Evolutionary conservation across 148 eudicot species (phyloP).

Genomic region (Amaranthus cruentus): DNA sequence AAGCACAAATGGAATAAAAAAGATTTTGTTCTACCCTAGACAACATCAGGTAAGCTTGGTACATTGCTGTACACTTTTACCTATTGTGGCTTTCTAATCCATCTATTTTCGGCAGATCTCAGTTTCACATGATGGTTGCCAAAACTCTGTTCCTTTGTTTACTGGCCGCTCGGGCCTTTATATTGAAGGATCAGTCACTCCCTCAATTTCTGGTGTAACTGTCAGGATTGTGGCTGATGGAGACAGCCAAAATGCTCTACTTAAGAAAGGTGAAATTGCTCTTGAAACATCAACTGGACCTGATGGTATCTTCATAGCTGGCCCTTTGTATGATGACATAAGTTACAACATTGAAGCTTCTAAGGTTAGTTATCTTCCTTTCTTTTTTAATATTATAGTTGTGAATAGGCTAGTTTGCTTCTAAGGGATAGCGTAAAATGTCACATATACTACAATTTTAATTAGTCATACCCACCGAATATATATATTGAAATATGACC

Average conservation of each 20-base stretch:
- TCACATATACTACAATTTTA: no score
- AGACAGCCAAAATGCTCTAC: conserved; percentile 55
- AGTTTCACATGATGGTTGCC: conserved; percentile 71
- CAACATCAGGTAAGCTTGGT: conserved; percentile 56
- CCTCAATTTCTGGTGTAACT: conserved; percentile 75
- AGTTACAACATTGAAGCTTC: conserved; percentile 76
- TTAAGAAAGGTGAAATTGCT: conserved; percentile 68
- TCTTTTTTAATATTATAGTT: background rate
- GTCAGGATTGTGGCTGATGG: conserved; percentile 65
- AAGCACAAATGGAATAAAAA: conserved; percentile 46
- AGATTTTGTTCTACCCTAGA: conserved; percentile 80
- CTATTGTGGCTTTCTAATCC: conserved; percentile 12
- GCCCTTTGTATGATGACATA: conserved; percentile 93
- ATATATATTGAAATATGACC: no score
- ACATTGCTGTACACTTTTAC: conserved; percentile 6
- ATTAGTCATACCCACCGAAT: no score
- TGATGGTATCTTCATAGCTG: conserved; percentile 73
- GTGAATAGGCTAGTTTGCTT: no score
- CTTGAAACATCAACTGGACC: conserved; percentile 60
- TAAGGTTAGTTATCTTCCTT: conserved; percentile 48
- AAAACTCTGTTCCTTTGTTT: conserved; percentile 61
- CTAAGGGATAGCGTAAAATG: no score
- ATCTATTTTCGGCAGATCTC: conserved; percentile 43
- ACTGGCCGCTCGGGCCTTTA: conserved; percentile 79
- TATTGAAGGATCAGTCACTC: conserved; percentile 94